phyloP scores from a whole-genome alignment of 345 rosid species.

The Excoecaria agallocha region DNA sequence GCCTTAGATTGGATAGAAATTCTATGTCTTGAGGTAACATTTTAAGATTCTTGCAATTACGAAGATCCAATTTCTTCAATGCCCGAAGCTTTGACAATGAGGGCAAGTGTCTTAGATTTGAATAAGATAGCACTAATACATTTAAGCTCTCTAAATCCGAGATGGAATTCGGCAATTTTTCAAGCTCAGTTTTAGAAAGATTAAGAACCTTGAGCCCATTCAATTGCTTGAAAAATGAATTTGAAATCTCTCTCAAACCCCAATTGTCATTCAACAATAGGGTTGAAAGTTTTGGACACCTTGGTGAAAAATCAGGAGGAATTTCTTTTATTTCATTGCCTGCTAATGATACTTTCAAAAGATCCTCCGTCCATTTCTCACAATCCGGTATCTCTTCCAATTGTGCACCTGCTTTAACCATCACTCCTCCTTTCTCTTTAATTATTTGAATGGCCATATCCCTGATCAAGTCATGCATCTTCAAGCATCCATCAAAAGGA shows the following conservation, averaged over 20 bases:
- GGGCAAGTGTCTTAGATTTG: not conserved
- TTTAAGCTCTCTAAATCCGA: constrained; percentile 16
- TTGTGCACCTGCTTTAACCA: too few species aligned
- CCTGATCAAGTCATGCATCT: constrained; percentile 22
- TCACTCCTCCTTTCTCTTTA: not conserved
- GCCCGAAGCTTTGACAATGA: not conserved
- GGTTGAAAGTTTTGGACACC: constrained; percentile 7
- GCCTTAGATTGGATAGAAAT: constrained; percentile 20
- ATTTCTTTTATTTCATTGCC: not conserved
- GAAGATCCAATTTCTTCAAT: constrained; percentile 25
- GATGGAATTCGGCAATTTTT: constrained; percentile 18
- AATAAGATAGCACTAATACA: not conserved
- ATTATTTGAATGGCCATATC: constrained; percentile 25
- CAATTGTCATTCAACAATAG: not conserved
- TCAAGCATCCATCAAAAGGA: not conserved
- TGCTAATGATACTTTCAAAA: constrained; percentile 20
- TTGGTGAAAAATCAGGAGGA: constrained; percentile 3
- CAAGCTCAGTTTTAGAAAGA: not conserved
- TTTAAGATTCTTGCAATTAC: not conserved
- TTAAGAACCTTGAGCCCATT: not conserved
- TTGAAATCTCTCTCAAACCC: not conserved
- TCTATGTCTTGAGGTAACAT: constrained; percentile 24
- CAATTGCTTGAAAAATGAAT: constrained; percentile 1
- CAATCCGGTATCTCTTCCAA: not conserved
- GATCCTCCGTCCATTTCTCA: constrained; percentile 15